Base-by-base conservation (phyloP, 1,284 basidiomycete species). In the Golubevia sp. region DNA sequence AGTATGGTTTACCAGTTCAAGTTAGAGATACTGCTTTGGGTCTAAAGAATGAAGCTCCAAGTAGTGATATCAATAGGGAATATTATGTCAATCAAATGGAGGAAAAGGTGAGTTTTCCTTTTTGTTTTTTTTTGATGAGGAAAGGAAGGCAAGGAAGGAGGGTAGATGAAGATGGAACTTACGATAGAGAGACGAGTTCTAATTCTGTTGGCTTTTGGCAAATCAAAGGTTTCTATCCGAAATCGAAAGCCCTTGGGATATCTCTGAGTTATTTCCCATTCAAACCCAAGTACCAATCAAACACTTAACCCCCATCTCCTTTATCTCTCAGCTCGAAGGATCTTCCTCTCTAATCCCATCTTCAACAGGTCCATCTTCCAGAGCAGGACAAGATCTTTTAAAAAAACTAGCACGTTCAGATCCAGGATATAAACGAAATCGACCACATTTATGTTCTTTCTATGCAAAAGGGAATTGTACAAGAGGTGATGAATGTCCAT, bases 1-100 rank as follows among this genome's bases (percentile, higher is more conserved):
- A 98, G 84, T 99, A 94, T 76, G 93, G 93, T 18, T 86, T 99
- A 53, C 97, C 97, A 1, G 95, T 94, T 0, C 97, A 99, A 87
- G 95, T 99, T 15, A 88, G 97, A 64, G 97, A 99, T 84, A 96
- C 95, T 0, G 97, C 97, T 5, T 85, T 99, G 53, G 93, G 91
- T 8, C 81, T 93, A 50, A 89, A 93, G 84, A 91, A 89, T 77
- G 90, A 92, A 71, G 95, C 94, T 1, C 97, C 96, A 5, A 94
- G 90, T 57, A 94, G 92, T 77, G 94, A 98, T 77, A 92, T 98
- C 86, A 99, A 99, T 84, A 63, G 84, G 78, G 94, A 98, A 86
- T 99, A 96, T 85, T 97, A 93, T 84, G 96, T 82, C 4, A 67
- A 84, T 58, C 66, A 55, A 7, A 69, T 71, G 88, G 95, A 97